Evolutionary conservation across 139 green algal species (phyloP).

Genomic region (Ettlia oleoabundans): DNA sequence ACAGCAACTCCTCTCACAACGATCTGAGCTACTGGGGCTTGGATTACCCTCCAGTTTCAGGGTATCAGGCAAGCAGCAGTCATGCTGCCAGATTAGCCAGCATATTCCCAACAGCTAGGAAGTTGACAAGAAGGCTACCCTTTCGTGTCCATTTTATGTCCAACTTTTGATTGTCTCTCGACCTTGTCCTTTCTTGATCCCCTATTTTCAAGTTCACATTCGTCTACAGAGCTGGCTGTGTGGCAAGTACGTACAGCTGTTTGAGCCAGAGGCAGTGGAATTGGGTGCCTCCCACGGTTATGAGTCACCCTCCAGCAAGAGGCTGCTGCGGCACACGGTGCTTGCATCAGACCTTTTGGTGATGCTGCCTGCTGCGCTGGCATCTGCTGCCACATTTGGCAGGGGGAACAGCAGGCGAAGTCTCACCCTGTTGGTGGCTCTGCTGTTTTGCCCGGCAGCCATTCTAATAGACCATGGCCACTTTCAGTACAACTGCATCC

Average conservation of each 20-base stretch:
- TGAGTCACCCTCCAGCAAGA: constrained; percentile 83
- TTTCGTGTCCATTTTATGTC: too few relatives aligned
- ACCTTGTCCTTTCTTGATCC: too few relatives aligned
- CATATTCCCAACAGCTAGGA: too few relatives aligned
- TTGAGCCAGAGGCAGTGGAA: constrained; percentile 82
- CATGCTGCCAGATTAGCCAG: too few relatives aligned
- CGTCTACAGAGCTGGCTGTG: constrained; percentile 82
- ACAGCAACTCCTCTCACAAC: constrained; percentile 58
- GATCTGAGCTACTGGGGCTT: constrained; percentile 92
- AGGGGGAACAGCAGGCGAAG: not conserved
- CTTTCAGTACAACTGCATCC: constrained; percentile 98
- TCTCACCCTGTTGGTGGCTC: constrained; percentile 40
- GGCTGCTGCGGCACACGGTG: constrained; percentile 86
- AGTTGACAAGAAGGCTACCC: too few relatives aligned
- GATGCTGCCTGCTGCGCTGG: constrained; percentile 81
- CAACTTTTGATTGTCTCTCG: too few relatives aligned
- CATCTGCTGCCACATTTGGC: constrained; percentile 35
- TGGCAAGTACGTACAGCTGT: constrained; percentile 66
- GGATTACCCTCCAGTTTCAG: constrained; percentile 97
- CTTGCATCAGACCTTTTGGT: constrained; percentile 84
- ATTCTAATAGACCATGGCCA: constrained; percentile 98
- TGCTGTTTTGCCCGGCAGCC: constrained; percentile 81
- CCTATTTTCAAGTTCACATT: too few relatives aligned
- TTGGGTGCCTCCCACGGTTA: constrained; percentile 77
- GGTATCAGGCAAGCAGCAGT: too few relatives aligned